Conservation (phyloP, 257 asterid genomes). For the Solanum acaule region DNA sequence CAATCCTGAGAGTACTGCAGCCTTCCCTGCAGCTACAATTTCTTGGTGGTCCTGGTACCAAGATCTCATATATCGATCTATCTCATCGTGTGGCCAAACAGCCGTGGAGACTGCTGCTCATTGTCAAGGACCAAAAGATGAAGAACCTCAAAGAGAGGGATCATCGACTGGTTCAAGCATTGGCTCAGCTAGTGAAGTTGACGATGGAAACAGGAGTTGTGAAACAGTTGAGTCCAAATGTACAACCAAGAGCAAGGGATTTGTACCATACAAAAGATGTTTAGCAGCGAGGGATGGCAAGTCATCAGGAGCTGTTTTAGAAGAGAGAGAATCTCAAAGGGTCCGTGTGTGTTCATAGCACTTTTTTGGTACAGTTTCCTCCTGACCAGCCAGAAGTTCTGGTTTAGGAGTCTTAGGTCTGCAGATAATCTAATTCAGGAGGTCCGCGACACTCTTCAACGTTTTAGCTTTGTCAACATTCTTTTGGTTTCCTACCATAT, state of each 20-base stretch:
- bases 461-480: background rate
- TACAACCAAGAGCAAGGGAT: slow-evolving; percentile 27
- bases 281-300: slow-evolving; percentile 42
- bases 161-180: slow-evolving; percentile 12
- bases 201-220: slow-evolving; percentile 2
- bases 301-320: slow-evolving; percentile 29
- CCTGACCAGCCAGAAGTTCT: background rate
- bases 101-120: slow-evolving; percentile 1
- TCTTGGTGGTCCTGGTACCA: slow-evolving; percentile 45
- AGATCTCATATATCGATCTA: slow-evolving; percentile 21
- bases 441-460: background rate
- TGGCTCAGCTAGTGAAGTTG: background rate
- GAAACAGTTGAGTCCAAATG: slow-evolving; percentile 17
- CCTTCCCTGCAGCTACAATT: slow-evolving; percentile 2
- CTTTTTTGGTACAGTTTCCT: background rate
- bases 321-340: slow-evolving; percentile 36
- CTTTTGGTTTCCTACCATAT: background rate
- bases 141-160: slow-evolving; percentile 14
- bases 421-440: background rate
- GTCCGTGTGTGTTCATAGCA: slow-evolving; percentile 57
- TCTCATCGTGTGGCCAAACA: slow-evolving; percentile 14
- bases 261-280: slow-evolving; percentile 64
- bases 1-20: slow-evolving; percentile 11
- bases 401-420: background rate
- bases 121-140: background rate